A percentile compares a stretch with the other conserved stretches of the same genome.
Evolutionary conservation across 305 asterid genomes (phyloP).

Genomic region (Solanum hybrid): DNA sequence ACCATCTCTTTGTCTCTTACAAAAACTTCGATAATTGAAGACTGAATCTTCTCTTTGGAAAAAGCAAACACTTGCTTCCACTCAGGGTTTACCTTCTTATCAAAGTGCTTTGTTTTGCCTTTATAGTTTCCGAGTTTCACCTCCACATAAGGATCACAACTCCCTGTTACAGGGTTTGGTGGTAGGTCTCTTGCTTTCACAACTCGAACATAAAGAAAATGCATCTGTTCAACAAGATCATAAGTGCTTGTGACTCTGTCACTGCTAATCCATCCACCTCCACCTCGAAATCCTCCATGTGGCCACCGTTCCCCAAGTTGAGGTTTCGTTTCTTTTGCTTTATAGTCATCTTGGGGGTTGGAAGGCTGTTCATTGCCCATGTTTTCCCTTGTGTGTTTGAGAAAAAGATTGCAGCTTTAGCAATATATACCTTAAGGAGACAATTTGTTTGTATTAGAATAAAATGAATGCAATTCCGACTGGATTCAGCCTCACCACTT

Average conservation of each 20-base stretch:
- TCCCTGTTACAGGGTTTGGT: conserved; percentile 26
- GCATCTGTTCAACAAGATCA: conserved; percentile 52
- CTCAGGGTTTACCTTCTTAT: conserved; percentile 38
- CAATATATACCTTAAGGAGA: neutral
- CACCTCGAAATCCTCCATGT: conserved; percentile 28
- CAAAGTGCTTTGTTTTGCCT: conserved; percentile 41
- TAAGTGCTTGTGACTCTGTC: conserved; percentile 32
- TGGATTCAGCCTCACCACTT: neutral
- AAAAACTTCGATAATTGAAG: conserved; percentile 32
- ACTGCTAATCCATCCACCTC: conserved; percentile 24
- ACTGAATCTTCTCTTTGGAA: conserved; percentile 44
- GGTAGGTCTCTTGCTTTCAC: conserved; percentile 43
- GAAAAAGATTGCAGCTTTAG: neutral
- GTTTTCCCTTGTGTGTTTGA: neutral
- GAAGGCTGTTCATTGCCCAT: neutral
- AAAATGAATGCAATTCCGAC: neutral
- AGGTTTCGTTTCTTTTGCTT: conserved; percentile 26
- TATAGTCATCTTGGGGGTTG: conserved; percentile 13
- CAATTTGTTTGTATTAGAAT: neutral
- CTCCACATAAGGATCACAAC: conserved; percentile 41
- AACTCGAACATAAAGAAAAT: conserved; percentile 45
- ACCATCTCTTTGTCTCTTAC: conserved; percentile 39
- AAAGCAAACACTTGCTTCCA: conserved; percentile 53
- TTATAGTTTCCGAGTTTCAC: conserved; percentile 59
- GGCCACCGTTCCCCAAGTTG: conserved; percentile 35